A percentile compares a stretch with the other conserved stretches of the same genome.
Conservation (phyloP, 257 asterid species). For the Solanum medicagineum region DNA sequence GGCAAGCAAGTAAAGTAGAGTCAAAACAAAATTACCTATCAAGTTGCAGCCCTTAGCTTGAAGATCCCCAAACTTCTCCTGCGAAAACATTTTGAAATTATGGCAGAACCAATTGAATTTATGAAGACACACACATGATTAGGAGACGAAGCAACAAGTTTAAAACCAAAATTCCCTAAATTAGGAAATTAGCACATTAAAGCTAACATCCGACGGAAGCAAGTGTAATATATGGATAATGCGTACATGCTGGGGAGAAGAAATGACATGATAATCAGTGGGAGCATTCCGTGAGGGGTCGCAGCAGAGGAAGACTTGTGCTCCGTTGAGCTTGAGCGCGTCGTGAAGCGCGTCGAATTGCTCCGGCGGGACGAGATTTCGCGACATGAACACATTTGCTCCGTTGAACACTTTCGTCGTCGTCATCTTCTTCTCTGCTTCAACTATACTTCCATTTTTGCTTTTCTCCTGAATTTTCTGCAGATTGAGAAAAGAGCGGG, state of each 20-base stretch:
- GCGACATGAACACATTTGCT: constrained; percentile 64
- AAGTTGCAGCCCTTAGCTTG: constrained; percentile 75
- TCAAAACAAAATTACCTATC: constrained; percentile 44
- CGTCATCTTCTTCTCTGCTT: constrained; percentile 9
- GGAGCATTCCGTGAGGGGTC: constrained; percentile 75
- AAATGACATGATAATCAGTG: constrained; percentile 76
- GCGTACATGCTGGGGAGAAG: constrained; percentile 62
- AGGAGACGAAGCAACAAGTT: background rate
- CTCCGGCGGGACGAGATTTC: constrained; percentile 89
- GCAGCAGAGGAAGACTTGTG: constrained; percentile 71
- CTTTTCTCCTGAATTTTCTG: background rate
- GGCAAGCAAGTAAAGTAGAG: background rate
- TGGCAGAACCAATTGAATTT: background rate
- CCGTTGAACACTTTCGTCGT: constrained; percentile 65
- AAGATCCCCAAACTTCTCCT: constrained; percentile 84
- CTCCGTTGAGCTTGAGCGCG: constrained; percentile 87
- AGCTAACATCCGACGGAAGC: background rate
- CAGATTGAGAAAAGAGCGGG: background rate
- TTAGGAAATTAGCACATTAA: background rate
- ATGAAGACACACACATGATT: background rate
- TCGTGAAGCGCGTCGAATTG: constrained; percentile 84
- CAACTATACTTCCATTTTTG: background rate
- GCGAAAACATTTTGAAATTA: constrained; percentile 6
- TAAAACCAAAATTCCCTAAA: background rate
- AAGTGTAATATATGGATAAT: background rate